Evolutionary conservation across 2,329 filamentous ascomycete genomes (phyloP), one percentile per base, ranked within the genome.

Genomic region (Chrysosporium queenslandicum): DNA sequence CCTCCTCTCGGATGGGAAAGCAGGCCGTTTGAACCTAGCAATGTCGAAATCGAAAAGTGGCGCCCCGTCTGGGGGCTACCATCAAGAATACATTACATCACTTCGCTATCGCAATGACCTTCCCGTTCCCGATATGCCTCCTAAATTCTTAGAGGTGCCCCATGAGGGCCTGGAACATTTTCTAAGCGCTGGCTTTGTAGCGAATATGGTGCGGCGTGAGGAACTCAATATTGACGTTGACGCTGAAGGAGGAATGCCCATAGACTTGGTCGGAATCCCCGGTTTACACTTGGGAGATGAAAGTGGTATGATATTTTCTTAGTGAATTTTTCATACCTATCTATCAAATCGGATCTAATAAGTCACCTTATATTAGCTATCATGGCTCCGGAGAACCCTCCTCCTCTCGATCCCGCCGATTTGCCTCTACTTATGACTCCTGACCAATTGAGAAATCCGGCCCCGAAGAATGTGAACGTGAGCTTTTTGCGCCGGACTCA

Each of bases 41-140:
- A 71, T 71, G 69, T 69, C 69, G 46, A 71, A 70, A 50, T 62
- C 66, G 3, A 70, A 70, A 53, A 66, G 68, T 47, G 58, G 60
- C 46, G 63, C 65, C 60, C 65, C 68, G 53, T 64, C 67, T 21
- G 68, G 67, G 58, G 62, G 67, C 55, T 82, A 81, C 62, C 88
- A 94, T 66, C 92, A 98, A 72, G 92, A 98, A 71, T 97, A 96
- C 72, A 95, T 98, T 66, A 91, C 90, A 58, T 86, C 90, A 63
- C 87, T 96, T 64, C 82, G 92, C 70, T 98, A 94, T 70, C 89
- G 88, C 64, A 98, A 98, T 80, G 85, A 88, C 61, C 82, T 98
- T 14, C 92, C 92, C 58, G 90, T 92, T 58, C 92, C 92, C 51
- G 88, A 91, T 52, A 89, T 90, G 66, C 89, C 91, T 1, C 92